Conservation (phyloP, 495 filamentous ascomycete genomes). For the Neurospora hispaniola region DNA sequence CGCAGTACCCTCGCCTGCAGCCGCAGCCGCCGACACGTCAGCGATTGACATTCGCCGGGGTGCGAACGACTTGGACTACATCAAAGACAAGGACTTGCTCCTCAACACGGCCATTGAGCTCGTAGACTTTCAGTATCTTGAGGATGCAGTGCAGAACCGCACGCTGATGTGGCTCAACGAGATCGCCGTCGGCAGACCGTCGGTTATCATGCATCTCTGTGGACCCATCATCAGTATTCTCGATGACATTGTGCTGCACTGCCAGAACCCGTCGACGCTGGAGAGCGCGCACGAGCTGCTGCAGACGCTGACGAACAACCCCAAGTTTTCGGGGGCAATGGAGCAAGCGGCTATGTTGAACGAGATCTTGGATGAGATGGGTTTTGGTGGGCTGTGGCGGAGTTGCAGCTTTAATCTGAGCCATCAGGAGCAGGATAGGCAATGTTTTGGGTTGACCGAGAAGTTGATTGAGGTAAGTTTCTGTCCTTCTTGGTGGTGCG, state of each 20-base stretch:
- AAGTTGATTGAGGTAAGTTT: conserved; percentile 46
- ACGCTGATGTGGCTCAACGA: conserved; percentile 42
- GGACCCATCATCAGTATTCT: conserved; percentile 40
- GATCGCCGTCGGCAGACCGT: conserved; percentile 35
- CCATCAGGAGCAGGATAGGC: conserved; percentile 39
- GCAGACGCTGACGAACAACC: conserved; percentile 37
- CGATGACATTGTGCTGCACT: conserved; percentile 43
- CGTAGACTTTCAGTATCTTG: conserved; percentile 46
- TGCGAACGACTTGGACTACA: conserved; percentile 28
- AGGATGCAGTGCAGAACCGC: conserved; percentile 42
- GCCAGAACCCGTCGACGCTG: conserved; percentile 40
- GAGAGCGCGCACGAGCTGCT: conserved; percentile 42
- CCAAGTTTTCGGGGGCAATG: conserved; percentile 28
- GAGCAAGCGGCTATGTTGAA: conserved; percentile 30
- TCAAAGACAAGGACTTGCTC: conserved; percentile 46
- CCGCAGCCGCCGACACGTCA: not conserved
- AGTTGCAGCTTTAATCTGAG: conserved; percentile 34
- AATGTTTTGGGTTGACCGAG: conserved; percentile 42
- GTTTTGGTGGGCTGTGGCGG: conserved; percentile 46
- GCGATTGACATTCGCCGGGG: conserved; percentile 15
- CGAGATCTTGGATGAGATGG: conserved; percentile 42
- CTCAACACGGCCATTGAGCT: conserved; percentile 45
- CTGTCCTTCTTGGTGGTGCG: not conserved
- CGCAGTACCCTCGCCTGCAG: conserved; percentile 9
- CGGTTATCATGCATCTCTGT: conserved; percentile 40